Conservation (phyloP, 805 yeast genomes). For the Kodamaea kakaduensis region DNA sequence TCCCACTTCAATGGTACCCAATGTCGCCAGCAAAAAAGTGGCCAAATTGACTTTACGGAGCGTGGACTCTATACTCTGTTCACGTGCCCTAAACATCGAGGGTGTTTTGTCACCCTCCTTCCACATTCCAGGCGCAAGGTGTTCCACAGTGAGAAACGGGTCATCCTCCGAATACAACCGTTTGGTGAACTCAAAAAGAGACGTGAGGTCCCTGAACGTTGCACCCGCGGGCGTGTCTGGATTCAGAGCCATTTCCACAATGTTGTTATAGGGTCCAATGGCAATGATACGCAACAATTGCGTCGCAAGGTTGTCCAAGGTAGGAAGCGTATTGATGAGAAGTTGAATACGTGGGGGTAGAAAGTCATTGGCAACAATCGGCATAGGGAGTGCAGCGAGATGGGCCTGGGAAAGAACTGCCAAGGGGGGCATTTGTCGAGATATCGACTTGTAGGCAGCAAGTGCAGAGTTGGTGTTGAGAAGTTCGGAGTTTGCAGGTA, state of each 20-base stretch:
- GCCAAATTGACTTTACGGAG: constrained; percentile 83
- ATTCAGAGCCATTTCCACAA: constrained; percentile 63
- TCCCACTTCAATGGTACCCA: constrained; percentile 83
- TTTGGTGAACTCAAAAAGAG: constrained; percentile 74
- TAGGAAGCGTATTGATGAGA: constrained; percentile 64
- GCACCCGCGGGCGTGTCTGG: constrained; percentile 63
- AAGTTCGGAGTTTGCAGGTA: constrained; percentile 42
- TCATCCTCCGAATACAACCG: constrained; percentile 64
- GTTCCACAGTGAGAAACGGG: constrained; percentile 67
- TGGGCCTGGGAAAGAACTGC: constrained; percentile 43
- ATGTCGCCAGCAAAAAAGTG: constrained; percentile 80
- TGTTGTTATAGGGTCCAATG: constrained; percentile 70
- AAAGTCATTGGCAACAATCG: constrained; percentile 52
- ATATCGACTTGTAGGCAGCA: constrained; percentile 40
- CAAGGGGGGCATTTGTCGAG: constrained; percentile 35
- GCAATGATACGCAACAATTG: constrained; percentile 74
- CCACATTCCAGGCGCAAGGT: constrained; percentile 71
- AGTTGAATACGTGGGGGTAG: constrained; percentile 61
- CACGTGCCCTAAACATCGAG: constrained; percentile 52
- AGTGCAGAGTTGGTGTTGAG: constrained; percentile 37
- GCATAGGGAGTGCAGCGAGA: constrained; percentile 57
- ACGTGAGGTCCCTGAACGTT: constrained; percentile 64
- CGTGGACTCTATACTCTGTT: constrained; percentile 58
- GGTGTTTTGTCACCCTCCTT: constrained; percentile 59
- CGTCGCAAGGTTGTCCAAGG: constrained; percentile 75